These are phyloP conservation scores for Backusella circina DNA, from an alignment of 192 early-diverging fungal genomes.

Conservation along the genomic window DNA sequence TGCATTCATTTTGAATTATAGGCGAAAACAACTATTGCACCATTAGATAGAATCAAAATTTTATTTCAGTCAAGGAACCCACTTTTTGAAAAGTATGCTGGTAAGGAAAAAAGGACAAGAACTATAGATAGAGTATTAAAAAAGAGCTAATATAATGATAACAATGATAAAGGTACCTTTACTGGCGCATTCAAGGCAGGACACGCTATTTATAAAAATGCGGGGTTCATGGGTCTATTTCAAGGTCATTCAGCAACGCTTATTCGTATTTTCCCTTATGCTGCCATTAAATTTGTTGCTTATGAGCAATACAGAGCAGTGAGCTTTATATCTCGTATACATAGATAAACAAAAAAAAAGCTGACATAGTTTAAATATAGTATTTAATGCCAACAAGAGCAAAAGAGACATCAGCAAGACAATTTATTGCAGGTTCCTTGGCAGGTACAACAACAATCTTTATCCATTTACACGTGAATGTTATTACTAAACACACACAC, in stretches of 20 bases:
- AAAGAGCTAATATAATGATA: not conserved
- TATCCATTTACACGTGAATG: not conserved
- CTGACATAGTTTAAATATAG: not conserved
- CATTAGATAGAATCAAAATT: slow-evolving; percentile 88
- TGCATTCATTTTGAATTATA: slow-evolving; percentile 11
- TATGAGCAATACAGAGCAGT: slow-evolving; percentile 85
- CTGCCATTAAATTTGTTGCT: slow-evolving; percentile 95
- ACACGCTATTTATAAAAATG: slow-evolving; percentile 62
- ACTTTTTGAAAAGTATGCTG: slow-evolving; percentile 63
- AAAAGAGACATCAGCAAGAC: slow-evolving; percentile 59
- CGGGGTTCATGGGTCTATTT: slow-evolving; percentile 81
- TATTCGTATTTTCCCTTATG: slow-evolving; percentile 94
- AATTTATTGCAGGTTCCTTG: slow-evolving; percentile 81
- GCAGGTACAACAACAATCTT: slow-evolving; percentile 38
- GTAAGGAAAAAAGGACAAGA: slow-evolving; percentile 20
- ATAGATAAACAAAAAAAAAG: not conserved
- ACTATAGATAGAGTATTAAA: not conserved
- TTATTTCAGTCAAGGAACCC: slow-evolving; percentile 80
- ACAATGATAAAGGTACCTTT: slow-evolving; percentile 64
- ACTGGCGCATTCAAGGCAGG: slow-evolving; percentile 82
- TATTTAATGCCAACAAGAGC: slow-evolving; percentile 66
- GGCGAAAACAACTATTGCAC: slow-evolving; percentile 79
- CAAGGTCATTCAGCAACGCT: slow-evolving; percentile 95
- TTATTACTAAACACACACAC: not conserved
- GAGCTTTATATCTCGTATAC: not conserved